Conservation (phyloP, 306 rosid species). For the Citrullus amarus region DNA sequence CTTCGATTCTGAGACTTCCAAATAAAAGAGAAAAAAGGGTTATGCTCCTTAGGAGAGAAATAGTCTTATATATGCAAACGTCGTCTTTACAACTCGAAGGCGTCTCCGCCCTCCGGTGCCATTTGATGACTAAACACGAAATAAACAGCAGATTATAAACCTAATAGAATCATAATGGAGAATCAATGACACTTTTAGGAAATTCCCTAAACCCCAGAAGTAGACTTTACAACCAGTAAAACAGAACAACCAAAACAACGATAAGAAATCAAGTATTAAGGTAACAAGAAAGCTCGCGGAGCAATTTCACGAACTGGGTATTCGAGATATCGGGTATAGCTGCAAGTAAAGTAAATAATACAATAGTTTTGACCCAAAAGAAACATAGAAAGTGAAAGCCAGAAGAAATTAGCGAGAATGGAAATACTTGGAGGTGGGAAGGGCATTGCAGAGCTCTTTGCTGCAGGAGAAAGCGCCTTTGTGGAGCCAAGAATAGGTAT, state of each 20-base stretch:
- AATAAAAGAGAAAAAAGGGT: neutral
- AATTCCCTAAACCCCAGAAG: neutral
- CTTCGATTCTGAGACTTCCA: neutral
- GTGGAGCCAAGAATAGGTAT: conserved; percentile 97
- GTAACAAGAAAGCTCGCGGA: neutral
- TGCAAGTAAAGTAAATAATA: neutral
- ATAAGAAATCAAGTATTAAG: neutral
- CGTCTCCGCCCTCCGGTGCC: neutral
- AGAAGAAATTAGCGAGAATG: neutral
- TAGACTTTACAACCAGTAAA: neutral
- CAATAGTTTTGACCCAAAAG: neutral
- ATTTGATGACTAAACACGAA: neutral
- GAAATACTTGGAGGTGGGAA: conserved; percentile 65
- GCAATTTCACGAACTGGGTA: neutral
- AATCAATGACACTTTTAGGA: neutral
- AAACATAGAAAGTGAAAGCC: neutral
- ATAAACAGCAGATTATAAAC: neutral
- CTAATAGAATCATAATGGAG: neutral
- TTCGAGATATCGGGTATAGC: neutral
- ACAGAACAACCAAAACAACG: neutral
- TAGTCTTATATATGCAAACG: neutral
- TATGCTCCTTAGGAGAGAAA: neutral
- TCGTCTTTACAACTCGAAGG: neutral
- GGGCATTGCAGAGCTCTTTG: conserved; percentile 64
- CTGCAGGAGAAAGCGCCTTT: conserved; percentile 91